Evolutionary conservation across 139 green algal genomes (phyloP).

Genomic region (Tetraselmis chui): DNA sequence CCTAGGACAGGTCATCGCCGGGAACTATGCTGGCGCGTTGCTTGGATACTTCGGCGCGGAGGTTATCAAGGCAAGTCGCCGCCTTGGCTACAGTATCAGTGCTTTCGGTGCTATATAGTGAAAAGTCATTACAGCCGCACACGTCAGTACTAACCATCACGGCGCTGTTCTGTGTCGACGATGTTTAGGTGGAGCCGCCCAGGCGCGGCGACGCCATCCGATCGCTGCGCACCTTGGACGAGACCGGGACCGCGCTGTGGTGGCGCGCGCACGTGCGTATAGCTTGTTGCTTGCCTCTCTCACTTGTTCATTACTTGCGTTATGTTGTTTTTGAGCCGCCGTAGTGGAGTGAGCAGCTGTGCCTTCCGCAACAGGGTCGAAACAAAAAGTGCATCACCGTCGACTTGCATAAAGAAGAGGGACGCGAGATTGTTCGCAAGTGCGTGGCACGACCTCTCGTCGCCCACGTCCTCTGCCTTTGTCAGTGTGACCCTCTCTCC

Average conservation of each 20-base stretch:
- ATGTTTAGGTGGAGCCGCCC: constrained; percentile 48
- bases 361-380: constrained; percentile 32
- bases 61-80: constrained; percentile 57
- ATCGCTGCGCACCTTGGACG: constrained; percentile 50
- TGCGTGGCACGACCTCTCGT: no score
- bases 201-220: constrained; percentile 53
- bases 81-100: constrained; percentile 4
- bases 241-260: constrained; percentile 54
- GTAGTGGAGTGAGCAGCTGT: no score
- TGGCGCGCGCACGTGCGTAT: constrained; percentile 54
- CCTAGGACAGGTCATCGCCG: constrained; percentile 67
- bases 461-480: no score
- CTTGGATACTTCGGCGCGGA: constrained; percentile 66
- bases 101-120: no score
- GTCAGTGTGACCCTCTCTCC: no score
- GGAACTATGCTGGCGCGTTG: constrained; percentile 57
- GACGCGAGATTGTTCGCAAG: constrained; percentile 38
- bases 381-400: constrained; percentile 66
- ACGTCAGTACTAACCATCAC: neutral
- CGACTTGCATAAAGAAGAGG: constrained; percentile 54
- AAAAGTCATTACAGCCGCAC: no score
- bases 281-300: no score
- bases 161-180: neutral
- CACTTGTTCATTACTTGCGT: no score
- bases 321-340: no score